phyloP scores from a whole-genome alignment of 139 green algal genomes.

The Zygnema cylindricum region DNA sequence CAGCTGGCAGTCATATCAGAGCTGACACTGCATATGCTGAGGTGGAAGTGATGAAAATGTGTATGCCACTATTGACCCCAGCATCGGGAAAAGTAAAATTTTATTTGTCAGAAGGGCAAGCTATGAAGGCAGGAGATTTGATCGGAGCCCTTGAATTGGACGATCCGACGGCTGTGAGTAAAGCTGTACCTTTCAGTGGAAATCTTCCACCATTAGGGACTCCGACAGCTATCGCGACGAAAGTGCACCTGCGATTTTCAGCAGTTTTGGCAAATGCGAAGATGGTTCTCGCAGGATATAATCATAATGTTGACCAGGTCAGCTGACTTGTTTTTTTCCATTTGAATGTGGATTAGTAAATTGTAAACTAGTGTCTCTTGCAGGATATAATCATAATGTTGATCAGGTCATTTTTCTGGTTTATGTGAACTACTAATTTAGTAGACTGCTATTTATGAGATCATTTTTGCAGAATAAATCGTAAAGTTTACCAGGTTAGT shows the following conservation, averaged over 20 bases:
- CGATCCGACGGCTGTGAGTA: conserved; percentile 46
- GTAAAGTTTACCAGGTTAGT: too few species aligned
- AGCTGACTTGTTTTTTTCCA: too few species aligned
- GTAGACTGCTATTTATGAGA: too few species aligned
- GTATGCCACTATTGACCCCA: conserved; percentile 62
- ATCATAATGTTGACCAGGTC: conserved; percentile 51
- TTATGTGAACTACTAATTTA: too few species aligned
- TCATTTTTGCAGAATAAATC: too few species aligned
- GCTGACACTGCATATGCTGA: conserved; percentile 62
- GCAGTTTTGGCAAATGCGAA: conserved; percentile 33
- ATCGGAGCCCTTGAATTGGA: conserved; percentile 63
- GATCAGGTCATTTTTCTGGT: conserved; percentile 51
- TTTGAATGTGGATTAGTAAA: too few species aligned
- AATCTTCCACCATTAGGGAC: conserved; percentile 54
- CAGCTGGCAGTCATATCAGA: conserved; percentile 55
- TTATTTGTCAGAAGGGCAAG: conserved; percentile 45
- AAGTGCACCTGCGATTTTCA: conserved; percentile 47
- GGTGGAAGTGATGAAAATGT: conserved; percentile 68
- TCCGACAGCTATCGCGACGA: conserved; percentile 41
- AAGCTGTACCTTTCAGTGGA: conserved; percentile 53
- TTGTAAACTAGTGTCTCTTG: conserved; percentile 35
- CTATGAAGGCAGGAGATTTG: conserved; percentile 60
- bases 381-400: conserved; percentile 51
- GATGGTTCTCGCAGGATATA: conserved; percentile 53
- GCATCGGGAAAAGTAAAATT: conserved; percentile 56